Evolutionary conservation across 169 alveolate species (phyloP), one percentile per base, ranked within the genome.

Genomic region (Theileria annulata): DNA sequence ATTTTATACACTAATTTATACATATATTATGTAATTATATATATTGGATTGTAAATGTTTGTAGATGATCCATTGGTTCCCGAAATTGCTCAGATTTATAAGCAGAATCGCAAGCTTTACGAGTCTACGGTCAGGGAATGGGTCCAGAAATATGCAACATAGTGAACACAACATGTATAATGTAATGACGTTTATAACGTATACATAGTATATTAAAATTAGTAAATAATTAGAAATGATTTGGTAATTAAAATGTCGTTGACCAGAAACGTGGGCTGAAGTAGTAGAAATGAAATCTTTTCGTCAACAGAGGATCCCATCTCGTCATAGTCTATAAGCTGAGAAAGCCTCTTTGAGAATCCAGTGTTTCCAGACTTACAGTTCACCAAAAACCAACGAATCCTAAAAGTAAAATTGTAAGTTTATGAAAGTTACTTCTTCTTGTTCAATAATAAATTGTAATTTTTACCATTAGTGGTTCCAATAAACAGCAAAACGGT

Each of bases 41-140:
- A 8, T 42, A 42, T 42, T 42, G 51, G 3, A 17, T 12, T 42
- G 0, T 42, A 42, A 42, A 42, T 42, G n/a, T 23, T 74, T 59
- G 9, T 72, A 90, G 98, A 97, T 79, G 99, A 98, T 80, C 99
- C 99, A 4, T 88, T 97, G 80, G 99, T 98, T 47, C 99, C 99
- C 3, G 99, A 98, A 89, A 97, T 98, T 21, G 99, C 99, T 31
- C 98, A 98, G 82, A 87, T 98, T 71, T 96, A 94, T 88, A 96
- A 95, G 93, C 94, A 95, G 59, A 99, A 97, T 86, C 94, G 96
- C 87, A 92, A 90, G 23, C 93, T 95, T 70, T 96, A 97, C 93
- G 99, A 97, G 71, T 96, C 96, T 37, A 96, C 97, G 58, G 99
- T 99, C 31, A 95, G 98, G 82, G 99, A 97, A 85, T 98, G 99